phyloP scores from a whole-genome alignment of 306 rosid species.

The Casuarina cunninghamiana region DNA sequence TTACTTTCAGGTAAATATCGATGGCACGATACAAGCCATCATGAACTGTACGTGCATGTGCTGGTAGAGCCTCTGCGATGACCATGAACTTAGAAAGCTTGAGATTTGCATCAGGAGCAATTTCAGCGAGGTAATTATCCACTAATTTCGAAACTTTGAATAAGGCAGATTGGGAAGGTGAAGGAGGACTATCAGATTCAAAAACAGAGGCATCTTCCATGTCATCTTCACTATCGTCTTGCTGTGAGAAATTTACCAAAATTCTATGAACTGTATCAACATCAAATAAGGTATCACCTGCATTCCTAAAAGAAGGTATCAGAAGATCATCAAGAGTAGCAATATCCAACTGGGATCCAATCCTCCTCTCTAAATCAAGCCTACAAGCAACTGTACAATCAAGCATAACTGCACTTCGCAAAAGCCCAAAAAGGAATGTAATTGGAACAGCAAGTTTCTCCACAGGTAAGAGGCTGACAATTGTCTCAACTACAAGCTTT shows the following conservation, averaged over 20 bases:
- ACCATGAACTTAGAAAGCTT: slow-evolving; percentile 83
- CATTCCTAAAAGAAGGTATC: slow-evolving; percentile 87
- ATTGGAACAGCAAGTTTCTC: slow-evolving; percentile 89
- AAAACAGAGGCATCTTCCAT: slow-evolving; percentile 81
- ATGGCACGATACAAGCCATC: slow-evolving; percentile 92
- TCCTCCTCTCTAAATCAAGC: slow-evolving; percentile 91
- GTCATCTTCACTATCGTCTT: slow-evolving; percentile 95
- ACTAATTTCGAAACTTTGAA: slow-evolving; percentile 82
- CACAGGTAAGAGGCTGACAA: slow-evolving; percentile 83
- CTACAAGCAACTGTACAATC: slow-evolving; percentile 74
- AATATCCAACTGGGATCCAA: slow-evolving; percentile 86
- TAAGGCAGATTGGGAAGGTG: slow-evolving; percentile 82
- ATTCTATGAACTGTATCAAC: slow-evolving; percentile 98
- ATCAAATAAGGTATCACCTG: slow-evolving; percentile 89
- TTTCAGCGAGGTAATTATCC: slow-evolving; percentile 94
- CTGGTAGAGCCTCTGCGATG: slow-evolving; percentile 84
- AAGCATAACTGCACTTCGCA: slow-evolving; percentile 88
- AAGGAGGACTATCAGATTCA: slow-evolving; percentile 83
- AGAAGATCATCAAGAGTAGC: slow-evolving; percentile 93
- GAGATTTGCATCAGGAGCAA: slow-evolving; percentile 95
- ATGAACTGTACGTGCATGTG: slow-evolving; percentile 86
- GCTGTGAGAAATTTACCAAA: slow-evolving; percentile 84
- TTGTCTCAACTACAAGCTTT: slow-evolving; percentile 78
- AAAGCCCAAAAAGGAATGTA: slow-evolving; percentile 83
- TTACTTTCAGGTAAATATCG: slow-evolving; percentile 85